A percentile compares a stretch with the other conserved stretches of the same genome.
Conservation (phyloP, 2,329 filamentous ascomycete species). For the Penicillium rolfsii region DNA sequence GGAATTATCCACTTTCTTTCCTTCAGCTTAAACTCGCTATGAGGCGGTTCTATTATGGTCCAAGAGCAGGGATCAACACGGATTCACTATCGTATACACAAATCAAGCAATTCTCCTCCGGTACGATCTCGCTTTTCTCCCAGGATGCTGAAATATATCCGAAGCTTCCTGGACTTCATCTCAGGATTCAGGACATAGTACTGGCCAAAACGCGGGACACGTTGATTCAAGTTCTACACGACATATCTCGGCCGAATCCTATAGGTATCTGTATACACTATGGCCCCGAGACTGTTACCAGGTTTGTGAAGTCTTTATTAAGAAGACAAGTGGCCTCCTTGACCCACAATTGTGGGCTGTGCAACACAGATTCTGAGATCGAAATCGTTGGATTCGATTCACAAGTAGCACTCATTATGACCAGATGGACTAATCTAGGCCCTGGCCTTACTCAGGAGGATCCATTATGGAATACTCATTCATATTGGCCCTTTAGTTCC, state of each 20-base stretch:
- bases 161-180: conserved; percentile 12
- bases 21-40: conserved; percentile 19
- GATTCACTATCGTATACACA: conserved; percentile 37
- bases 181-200: conserved; percentile 19
- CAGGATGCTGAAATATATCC: conserved; percentile 13
- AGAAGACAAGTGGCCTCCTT: background rate
- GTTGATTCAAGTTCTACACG: background rate
- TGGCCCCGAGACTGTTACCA: background rate
- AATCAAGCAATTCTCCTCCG: conserved; percentile 26
- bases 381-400: conserved; percentile 6
- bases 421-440: conserved; percentile 17
- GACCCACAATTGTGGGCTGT: conserved; percentile 4
- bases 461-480: conserved; percentile 11
- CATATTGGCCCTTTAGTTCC: background rate
- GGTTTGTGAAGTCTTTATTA: background rate
- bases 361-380: conserved; percentile 10
- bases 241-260: background rate
- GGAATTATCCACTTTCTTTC: conserved; percentile 7
- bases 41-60: conserved; percentile 9
- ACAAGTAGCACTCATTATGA: conserved; percentile 9
- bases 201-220: background rate
- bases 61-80: conserved; percentile 9
- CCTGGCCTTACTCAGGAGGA: conserved; percentile 10
- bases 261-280: background rate
- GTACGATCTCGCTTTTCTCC: conserved; percentile 13